These are phyloP conservation scores for Lodderomyces pseudojiufengensis DNA, from an alignment of 1,139 yeast genomes.

Conservation along the genomic window DNA sequence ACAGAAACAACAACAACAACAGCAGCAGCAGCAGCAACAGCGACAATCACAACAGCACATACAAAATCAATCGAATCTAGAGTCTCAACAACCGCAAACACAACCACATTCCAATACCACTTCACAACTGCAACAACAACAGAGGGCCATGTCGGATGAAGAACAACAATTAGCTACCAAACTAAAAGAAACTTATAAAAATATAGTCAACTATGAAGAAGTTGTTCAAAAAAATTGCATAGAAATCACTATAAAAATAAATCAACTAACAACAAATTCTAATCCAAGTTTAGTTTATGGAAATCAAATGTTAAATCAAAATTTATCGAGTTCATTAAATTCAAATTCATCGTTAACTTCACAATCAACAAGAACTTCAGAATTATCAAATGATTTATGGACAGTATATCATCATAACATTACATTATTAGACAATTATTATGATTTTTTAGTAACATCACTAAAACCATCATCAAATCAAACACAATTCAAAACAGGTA, in stretches of 20 bases:
- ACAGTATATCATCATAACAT: constrained; percentile 65
- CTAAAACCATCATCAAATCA: constrained; percentile 55
- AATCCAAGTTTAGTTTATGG: constrained; percentile 18
- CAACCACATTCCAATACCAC: constrained; percentile 10
- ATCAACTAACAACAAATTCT: constrained; percentile 36
- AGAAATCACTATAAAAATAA: constrained; percentile 49
- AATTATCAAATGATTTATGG: constrained; percentile 64
- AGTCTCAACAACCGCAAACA: no score
- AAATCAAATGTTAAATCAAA: constrained; percentile 18
- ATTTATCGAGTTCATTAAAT: constrained; percentile 17
- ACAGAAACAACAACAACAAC: constrained; percentile 1
- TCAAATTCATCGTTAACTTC: constrained; percentile 19
- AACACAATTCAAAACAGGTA: constrained; percentile 62
- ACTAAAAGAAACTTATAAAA: constrained; percentile 68
- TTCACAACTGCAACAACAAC: constrained; percentile 12
- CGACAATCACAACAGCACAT: constrained; percentile 7
- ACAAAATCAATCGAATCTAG: constrained; percentile 6
- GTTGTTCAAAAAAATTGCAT: constrained; percentile 66
- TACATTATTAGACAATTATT: constrained; percentile 62
- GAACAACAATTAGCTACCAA: constrained; percentile 70
- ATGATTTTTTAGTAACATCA: constrained; percentile 68
- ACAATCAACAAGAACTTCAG: constrained; percentile 34
- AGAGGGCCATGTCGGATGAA: constrained; percentile 51
- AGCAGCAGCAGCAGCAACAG: constrained; percentile 9
- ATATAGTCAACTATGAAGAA: constrained; percentile 64